phyloP scores from a whole-genome alignment of 768 basidiomycete species.

The Tylopilus plumbeoviolaceoides region DNA sequence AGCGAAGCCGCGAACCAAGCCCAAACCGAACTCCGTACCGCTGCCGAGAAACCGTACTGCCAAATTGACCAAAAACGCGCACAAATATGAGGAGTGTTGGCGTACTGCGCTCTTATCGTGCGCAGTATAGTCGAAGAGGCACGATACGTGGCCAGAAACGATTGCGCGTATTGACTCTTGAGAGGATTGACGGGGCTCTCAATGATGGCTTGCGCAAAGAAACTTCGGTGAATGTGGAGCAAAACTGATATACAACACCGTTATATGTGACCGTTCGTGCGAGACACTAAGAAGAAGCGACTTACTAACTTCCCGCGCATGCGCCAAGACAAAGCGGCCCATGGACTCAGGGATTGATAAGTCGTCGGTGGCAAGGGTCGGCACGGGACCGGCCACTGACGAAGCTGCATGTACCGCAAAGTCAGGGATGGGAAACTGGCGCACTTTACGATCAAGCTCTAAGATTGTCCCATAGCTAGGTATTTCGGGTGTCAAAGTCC shows the following conservation, averaged over 20 bases:
- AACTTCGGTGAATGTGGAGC: constrained; percentile 61
- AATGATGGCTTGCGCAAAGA: constrained; percentile 69
- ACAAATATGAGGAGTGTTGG: constrained; percentile 42
- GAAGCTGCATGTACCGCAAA: constrained; percentile 37
- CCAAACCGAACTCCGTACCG: constrained; percentile 30
- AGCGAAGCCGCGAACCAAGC: neutral
- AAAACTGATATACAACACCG: constrained; percentile 37
- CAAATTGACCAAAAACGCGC: constrained; percentile 60
- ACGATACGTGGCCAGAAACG: constrained; percentile 60
- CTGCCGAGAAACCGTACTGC: constrained; percentile 57
- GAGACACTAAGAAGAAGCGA: neutral
- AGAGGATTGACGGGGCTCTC: constrained; percentile 65
- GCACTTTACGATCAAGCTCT: constrained; percentile 65
- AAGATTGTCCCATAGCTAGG: constrained; percentile 62
- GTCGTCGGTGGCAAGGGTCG: constrained; percentile 12
- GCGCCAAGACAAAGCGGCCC: constrained; percentile 36
- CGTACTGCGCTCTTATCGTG: constrained; percentile 46
- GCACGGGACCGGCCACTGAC: constrained; percentile 26
- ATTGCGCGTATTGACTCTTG: constrained; percentile 59
- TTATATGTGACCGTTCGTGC: constrained; percentile 1
- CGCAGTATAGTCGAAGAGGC: constrained; percentile 55
- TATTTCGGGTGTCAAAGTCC: constrained; percentile 59
- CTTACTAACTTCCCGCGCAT: constrained; percentile 36
- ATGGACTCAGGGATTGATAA: constrained; percentile 29
- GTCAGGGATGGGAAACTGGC: constrained; percentile 58